Evolutionary conservation across 768 basidiomycete genomes (phyloP), one percentile per base, ranked within the genome.

Genomic region (Lactarius hengduanensis): DNA sequence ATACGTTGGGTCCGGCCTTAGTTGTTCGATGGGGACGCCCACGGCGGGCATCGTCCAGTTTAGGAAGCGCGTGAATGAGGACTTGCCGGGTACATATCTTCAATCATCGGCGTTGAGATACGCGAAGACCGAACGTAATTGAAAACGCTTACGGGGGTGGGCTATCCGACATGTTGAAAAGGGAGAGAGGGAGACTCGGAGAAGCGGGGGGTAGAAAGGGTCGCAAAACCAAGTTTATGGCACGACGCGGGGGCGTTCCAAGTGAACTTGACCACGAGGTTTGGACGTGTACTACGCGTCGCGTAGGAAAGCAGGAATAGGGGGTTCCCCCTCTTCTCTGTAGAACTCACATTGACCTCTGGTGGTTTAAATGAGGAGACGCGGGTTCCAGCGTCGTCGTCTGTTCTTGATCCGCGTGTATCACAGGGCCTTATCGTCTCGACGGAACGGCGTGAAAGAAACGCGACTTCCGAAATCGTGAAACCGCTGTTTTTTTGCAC

Each of bases 91-190:
- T 26, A 26, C 26, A 26, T 26, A 26, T 26, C 26, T 26, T 26
- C 26, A 26, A 26, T 67, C 58, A 55, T 20, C 38, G 26, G 34
- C 34, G 22, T 47, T 59, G 41, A 63, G 57, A 63, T 18, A 45
- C n/a, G 36, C n/a, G 20, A 38, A 58, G 32, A 28, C 28, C 54
- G 34, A 40, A 22, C 13, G 4, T 53, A 45, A 56, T n/a, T 57
- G 30, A 47, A 47, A 38, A 38, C 4, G 9, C 66, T 67, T 60
- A 63, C 66, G 66, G 58, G 32, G 66, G 58, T 10, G 66, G 61
- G 22, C 53, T 63, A 26, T 63, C 66, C 5, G 54, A 60, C 66
- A 63, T 67, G 1, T 41, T n/a, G n/a, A 43, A 26, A 32, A 15
- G n/a, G 34, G n/a, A 10, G 57, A 34, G 30, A 16, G 34, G 3